Conservation (phyloP, 768 basidiomycete genomes). For the Pleurotus tuber-regium region DNA sequence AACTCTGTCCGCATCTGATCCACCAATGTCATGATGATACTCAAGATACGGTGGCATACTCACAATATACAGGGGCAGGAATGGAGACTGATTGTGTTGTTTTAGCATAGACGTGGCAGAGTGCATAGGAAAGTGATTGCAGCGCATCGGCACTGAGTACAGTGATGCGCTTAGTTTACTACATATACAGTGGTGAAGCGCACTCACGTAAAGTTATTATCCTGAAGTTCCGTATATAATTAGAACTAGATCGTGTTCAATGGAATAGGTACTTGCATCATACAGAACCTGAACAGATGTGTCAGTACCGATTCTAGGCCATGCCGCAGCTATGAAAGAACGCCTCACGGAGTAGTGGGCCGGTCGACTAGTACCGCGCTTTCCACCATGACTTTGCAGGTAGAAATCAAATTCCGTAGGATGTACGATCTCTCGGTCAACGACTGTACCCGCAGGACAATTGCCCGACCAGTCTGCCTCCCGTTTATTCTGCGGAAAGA, state of each 20-base stretch:
- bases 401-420: slow-evolving; percentile 80
- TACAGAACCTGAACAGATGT: slow-evolving; percentile 31
- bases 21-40: too few relatives aligned
- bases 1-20: slow-evolving; percentile 24
- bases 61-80: slow-evolving; percentile 81
- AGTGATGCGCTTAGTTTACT: not conserved
- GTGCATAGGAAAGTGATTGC: slow-evolving; percentile 65
- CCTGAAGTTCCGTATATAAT: slow-evolving; percentile 18
- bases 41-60: too few relatives aligned
- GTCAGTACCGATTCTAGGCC: not conserved
- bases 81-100: slow-evolving; percentile 81
- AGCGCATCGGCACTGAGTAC: slow-evolving; percentile 50
- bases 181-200: not conserved
- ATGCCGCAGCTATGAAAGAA: not conserved
- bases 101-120: slow-evolving; percentile 57
- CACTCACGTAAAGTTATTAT: slow-evolving; percentile 49
- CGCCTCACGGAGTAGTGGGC: slow-evolving; percentile 46
- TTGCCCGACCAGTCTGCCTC: slow-evolving; percentile 72
- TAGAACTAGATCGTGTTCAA: not conserved
- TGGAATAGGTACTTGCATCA: slow-evolving; percentile 25
- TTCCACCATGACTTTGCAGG: slow-evolving; percentile 72
- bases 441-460: slow-evolving; percentile 73
- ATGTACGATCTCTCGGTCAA: slow-evolving; percentile 68
- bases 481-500: slow-evolving; percentile 44
- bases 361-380: slow-evolving; percentile 68